Conservation (phyloP, 208 protist species). For the Trypanosoma brucei region DNA sequence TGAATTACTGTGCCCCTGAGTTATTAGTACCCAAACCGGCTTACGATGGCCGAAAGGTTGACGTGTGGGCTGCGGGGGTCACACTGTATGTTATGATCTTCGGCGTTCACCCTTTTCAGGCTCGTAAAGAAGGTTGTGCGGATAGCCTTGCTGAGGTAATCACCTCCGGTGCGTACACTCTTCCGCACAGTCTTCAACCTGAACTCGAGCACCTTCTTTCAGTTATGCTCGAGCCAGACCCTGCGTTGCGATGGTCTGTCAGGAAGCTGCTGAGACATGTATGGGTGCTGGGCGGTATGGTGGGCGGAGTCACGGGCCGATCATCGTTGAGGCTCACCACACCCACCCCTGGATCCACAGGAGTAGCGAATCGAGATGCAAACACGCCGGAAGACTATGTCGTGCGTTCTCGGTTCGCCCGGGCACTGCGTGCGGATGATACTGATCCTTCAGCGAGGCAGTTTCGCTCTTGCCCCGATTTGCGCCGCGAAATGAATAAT, state of each 20-base stretch:
- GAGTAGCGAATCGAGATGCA: neutral
- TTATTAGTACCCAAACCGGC: constrained; percentile 52
- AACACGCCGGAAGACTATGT: neutral
- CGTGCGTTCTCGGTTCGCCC: constrained; percentile 11
- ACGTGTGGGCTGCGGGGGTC: constrained; percentile 87
- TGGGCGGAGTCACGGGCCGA: neutral
- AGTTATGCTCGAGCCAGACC: constrained; percentile 72
- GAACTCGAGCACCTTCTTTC: constrained; percentile 49
- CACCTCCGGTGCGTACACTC: constrained; percentile 34
- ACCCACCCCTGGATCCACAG: neutral
- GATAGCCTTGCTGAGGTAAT: constrained; percentile 67
- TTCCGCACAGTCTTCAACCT: constrained; percentile 49
- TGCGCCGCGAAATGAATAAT: constrained; percentile 1
- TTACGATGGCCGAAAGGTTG: constrained; percentile 89
- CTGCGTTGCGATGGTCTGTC: constrained; percentile 68
- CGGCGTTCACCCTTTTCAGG: constrained; percentile 89
- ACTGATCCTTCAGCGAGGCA: constrained; percentile 3
- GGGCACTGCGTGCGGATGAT: constrained; percentile 12
- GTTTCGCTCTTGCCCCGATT: constrained; percentile 16
- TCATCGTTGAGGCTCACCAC: neutral
- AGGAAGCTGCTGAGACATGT: constrained; percentile 69
- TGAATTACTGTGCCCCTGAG: constrained; percentile 83
- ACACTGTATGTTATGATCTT: constrained; percentile 91
- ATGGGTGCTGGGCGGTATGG: constrained; percentile 40
- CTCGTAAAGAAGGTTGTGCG: constrained; percentile 32